Evolutionary conservation across 257 asterid genomes (phyloP), one percentile per base, ranked within the genome.

Genomic region (Plantago elongata): DNA sequence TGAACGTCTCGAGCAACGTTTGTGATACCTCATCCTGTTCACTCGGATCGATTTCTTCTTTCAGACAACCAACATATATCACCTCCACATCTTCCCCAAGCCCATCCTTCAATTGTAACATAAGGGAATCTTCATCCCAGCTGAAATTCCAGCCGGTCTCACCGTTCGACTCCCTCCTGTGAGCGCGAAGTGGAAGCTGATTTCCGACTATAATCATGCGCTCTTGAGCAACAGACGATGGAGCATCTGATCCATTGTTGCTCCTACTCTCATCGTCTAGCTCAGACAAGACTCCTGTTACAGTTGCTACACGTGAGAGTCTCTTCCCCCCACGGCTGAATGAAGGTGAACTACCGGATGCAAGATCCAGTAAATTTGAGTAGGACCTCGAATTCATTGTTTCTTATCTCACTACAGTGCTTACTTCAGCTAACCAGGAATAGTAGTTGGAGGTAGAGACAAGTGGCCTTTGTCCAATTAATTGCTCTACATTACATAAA

Each of bases 81-180:
- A 89, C 94, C 68, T 89, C 95, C 49, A 82, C 76, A 65, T 89
- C 96, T 66, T 89, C 95, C 15, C 94, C 90, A 2, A 84, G 81
- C 7, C 97, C 95, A 57, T 86, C 95, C 78, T 86, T 89, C 18
- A 89, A 90, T 61, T 89, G 97, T 61, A 84, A 68, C 10, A 89
- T 82, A 62, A 89, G 97, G 52, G 97, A 84, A 54, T 86, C 97
- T 61, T 84, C 95, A 9, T 89, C 97, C 97, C 95, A 89, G 75
- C 87, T 79, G 61, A 89, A 89, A 68, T 67, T 65, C 96, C 95
- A 86, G 1, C 76, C 80, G 11, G 60, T 76, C 61, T 67, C 75
- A 38, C 77, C 89, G 51, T 72, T 77, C 1, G 77, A 70, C 60
- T 69, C 81, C 43, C 78, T 76, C 40, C 76, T 71, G 45, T 64